Evolutionary conservation across 768 basidiomycete species (phyloP), one percentile per base, ranked within the genome.

Genomic region (Boletellus emodensis): DNA sequence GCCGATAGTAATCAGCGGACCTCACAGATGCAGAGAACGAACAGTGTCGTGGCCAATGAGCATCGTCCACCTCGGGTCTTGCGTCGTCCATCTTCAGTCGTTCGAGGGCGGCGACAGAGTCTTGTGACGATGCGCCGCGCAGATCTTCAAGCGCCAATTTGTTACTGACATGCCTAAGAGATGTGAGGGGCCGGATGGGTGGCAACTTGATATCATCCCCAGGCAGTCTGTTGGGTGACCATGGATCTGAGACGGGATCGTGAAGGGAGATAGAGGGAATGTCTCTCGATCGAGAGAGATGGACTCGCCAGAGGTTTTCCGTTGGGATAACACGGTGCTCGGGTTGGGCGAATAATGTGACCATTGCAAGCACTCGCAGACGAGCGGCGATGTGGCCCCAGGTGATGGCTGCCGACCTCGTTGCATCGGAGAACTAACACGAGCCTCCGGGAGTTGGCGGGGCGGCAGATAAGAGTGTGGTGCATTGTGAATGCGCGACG

Each of bases 131-230:
- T 20, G 77, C 67, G 3, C 81, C 80, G 9, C 82, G 73, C 43
- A 83, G 62, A 52, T 81, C 80, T 62, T 87, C 85, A 57, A 90
- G 67, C 0, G 83, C 80, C 7, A 84, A 87, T 86, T 1, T 2
- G 83, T 67, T 66, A 24, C 59, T 67, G 14, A 66, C 55, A 37
- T 60, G 60, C 41, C 53, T 62, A 1, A 62, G 54, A 1, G 61
- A 57, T 4, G 56, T 58, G 13, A 71, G 70, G 17, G 72, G 62
- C 14, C 71, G 73, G 39, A 77, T 70, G 18, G 75, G 76, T 15
- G 75, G 72, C 17, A 77, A 57, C 33, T 61, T 66, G 48, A 76
- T 72, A 30, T 65, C 63, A 40, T 75, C 73, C 26, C 68, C 64
- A 3, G 61, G 66, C 1, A 70, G 51, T 35, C 61, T 54, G 30